Evolutionary conservation across 164 flowering plant genomes (phyloP).

Genomic region (Buxus sempervirens): DNA sequence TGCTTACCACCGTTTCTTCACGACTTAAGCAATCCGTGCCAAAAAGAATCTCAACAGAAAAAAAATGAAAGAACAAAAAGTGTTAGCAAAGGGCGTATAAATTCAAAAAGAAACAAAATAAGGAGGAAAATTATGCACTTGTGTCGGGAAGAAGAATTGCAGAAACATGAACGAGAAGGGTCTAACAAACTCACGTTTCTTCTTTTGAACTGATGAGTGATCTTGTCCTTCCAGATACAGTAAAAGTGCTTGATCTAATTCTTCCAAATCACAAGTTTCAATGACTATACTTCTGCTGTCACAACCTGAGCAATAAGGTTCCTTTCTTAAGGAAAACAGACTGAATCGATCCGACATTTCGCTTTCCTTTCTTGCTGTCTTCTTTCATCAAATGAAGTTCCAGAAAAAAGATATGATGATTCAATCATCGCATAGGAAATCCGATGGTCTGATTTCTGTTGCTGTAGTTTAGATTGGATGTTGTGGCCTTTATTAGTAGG

Average conservation of each 20-base stretch:
- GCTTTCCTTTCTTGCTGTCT: not conserved
- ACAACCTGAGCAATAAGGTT: conserved; percentile 4
- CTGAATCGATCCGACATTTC: conserved; percentile 5
- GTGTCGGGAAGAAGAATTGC: too few relatives aligned
- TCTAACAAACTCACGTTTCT: conserved; percentile 49
- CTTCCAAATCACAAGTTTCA: conserved; percentile 86
- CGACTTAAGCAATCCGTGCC: conserved; percentile 26
- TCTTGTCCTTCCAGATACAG: conserved; percentile 83
- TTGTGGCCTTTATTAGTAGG: conserved; percentile 25
- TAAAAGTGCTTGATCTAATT: conserved; percentile 92
- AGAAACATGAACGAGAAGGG: too few relatives aligned
- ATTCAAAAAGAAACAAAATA: too few relatives aligned
- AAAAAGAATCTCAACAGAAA: not conserved
- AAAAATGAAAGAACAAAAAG: not conserved
- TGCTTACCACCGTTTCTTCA: conserved; percentile 40
- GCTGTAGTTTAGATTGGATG: conserved; percentile 17
- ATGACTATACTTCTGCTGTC: conserved; percentile 49
- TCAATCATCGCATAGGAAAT: conserved; percentile 65
- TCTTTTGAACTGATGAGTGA: conserved; percentile 45
- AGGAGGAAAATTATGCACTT: too few relatives aligned
- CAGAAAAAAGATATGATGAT: conserved; percentile 43
- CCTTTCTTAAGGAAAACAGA: not conserved
- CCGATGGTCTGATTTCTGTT: conserved; percentile 25
- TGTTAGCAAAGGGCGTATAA: too few relatives aligned
- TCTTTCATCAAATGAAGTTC: conserved; percentile 57